A percentile compares a stretch with the other conserved stretches of the same genome.
phyloP scores from a whole-genome alignment of 2,329 filamentous ascomycete genomes.

The Gliomastix tumulicola region DNA sequence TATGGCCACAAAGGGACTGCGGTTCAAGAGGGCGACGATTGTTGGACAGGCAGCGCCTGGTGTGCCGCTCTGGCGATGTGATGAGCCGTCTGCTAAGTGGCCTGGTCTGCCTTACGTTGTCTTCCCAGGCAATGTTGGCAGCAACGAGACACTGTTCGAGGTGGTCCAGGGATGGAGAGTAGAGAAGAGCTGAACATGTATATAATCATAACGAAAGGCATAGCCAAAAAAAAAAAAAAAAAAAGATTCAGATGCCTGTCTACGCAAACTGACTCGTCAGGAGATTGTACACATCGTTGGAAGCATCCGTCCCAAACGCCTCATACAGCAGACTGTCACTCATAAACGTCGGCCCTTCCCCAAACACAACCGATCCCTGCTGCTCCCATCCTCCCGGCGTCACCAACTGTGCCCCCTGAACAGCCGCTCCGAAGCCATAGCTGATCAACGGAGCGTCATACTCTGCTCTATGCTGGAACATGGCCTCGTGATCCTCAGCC shows the following conservation, averaged over 20 bases:
- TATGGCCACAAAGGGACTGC: slow-evolving; percentile 48
- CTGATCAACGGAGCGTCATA: not conserved
- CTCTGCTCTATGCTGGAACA: too few species aligned
- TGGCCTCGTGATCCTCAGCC: slow-evolving; percentile 1
- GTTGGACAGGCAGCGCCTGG: slow-evolving; percentile 50
- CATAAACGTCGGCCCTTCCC: slow-evolving; percentile 11
- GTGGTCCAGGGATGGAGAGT: slow-evolving; percentile 19
- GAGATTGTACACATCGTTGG: slow-evolving; percentile 3
- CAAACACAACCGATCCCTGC: slow-evolving; percentile 6
- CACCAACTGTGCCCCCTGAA: not conserved
- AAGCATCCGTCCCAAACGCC: slow-evolving; percentile 14
- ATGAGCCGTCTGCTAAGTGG: slow-evolving; percentile 43
- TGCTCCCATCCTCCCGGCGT: not conserved
- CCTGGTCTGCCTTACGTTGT: slow-evolving; percentile 46
- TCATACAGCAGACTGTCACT: slow-evolving; percentile 17
- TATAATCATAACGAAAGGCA: not conserved
- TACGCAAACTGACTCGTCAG: slow-evolving; percentile 1
- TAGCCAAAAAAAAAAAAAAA: not conserved
- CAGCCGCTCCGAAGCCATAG: not conserved
- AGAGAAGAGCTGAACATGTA: not conserved
- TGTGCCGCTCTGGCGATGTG: slow-evolving; percentile 51
- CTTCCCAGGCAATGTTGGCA: slow-evolving; percentile 49
- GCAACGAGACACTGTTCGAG: slow-evolving; percentile 32
- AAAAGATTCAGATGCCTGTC: not conserved
- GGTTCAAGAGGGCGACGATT: slow-evolving; percentile 44